Evolutionary conservation across 2,329 filamentous ascomycete species (phyloP), one percentile per base, ranked within the genome.

Genomic region (Colletotrichum sp.): DNA sequence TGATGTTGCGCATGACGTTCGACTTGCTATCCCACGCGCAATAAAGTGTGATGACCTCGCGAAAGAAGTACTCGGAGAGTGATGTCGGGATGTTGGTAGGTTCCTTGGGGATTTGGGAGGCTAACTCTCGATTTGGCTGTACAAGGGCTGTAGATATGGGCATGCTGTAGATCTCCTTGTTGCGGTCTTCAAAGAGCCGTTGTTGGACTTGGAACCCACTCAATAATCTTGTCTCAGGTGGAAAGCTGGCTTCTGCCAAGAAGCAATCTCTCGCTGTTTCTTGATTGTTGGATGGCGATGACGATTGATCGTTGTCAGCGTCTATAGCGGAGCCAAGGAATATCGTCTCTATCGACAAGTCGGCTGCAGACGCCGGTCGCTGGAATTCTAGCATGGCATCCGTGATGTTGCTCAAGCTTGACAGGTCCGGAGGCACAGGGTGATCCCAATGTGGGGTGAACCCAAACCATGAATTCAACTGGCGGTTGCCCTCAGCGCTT

Each of bases 21-120:
- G 76, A 74, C 5, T 75, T 71, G 69, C 78, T 78, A 4, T 80
- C 79, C 78, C 78, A 80, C 8, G 66, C 38, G 52, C 78, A 79
- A 16, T 79, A 80, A 0, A 80, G 77, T 0, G 78, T 72, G 21
- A 79, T 79, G 9, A 79, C 78, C 12, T 79, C 78, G 3, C 72
- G 71, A 43, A 80, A 79, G 66, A 80, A 80, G 36, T 79, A 79
- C 6, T 78, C 75, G 63, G 24, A 80, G 24, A 28, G 61, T 0
- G 77, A 70, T 0, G 77, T 78, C 1, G 78, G 67, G 5, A 79
- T 52, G 9, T 76, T 75, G 63, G 67, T 76, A 4, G 77, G 38
- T 13, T 79, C 69, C 6, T 67, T 55, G 0, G 76, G 77, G 1
- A 65, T 26, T 0, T 13, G 15, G 0, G 5, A 0, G 16, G 15